Percentiles rank a stretch among this genome's conserved stretches.
These are phyloP conservation scores for Penicillium thymicola DNA, from an alignment of 2,329 filamentous ascomycete species.

Conservation along the genomic window DNA sequence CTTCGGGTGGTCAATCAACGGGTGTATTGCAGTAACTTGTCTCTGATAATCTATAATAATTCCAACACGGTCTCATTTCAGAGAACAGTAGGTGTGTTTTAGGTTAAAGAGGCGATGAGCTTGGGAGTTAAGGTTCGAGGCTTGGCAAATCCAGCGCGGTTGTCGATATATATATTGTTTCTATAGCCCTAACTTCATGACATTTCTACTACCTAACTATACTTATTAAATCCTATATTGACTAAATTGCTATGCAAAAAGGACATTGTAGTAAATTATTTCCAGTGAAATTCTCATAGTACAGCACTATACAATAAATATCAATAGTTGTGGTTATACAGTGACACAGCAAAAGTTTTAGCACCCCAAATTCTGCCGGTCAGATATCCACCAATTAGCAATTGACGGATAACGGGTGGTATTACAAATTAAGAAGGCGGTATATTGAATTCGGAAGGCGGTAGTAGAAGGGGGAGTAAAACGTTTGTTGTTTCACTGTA, in stretches of 20 bases:
- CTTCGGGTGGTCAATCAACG: background rate
- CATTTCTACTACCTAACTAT: no score
- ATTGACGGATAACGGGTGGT: no score
- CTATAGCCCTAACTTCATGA: background rate
- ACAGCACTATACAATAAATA: background rate
- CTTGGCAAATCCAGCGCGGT: background rate
- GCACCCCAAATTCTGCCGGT: no score
- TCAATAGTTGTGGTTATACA: accelerated
- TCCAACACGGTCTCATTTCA: background rate
- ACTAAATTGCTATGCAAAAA: accelerated
- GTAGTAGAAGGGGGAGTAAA: no score
- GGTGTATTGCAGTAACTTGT: background rate
- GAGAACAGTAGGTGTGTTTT: background rate
- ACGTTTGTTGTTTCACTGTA: no score
- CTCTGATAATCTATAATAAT: background rate
- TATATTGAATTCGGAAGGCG: no score
- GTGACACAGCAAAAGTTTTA: no score
- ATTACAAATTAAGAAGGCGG: no score
- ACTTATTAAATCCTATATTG: background rate
- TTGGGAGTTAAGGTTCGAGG: background rate
- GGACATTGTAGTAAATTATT: accelerated
- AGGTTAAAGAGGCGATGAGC: background rate
- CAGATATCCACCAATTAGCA: no score
- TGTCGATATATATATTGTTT: background rate
- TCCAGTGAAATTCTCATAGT: background rate